Base-by-base conservation (phyloP, 2,329 filamentous ascomycete genomes). In the Phyllachora maydis region DNA sequence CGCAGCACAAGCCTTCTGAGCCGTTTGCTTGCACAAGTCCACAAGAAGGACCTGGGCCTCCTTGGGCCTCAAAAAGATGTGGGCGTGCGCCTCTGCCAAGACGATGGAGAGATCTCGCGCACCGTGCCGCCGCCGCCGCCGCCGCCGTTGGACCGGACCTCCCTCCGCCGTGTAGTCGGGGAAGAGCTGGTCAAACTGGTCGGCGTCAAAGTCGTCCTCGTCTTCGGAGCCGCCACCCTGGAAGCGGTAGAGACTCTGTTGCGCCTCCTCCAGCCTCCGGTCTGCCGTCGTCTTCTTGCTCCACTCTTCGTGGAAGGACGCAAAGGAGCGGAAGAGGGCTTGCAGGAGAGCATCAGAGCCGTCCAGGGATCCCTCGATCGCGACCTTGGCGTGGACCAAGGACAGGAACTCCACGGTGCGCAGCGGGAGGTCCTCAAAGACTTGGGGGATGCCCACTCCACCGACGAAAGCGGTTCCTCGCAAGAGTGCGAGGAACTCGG, bases 231-330 rank as follows among this genome's bases (percentile, higher is more conserved):
- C 72, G 16, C 83, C 85, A n/a, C n/a, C n/a, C 31, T 69, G 67
- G 49, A 88, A 93, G 11, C 70, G 72, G 46, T 91, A 98, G 18
- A 91, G 47, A 31, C 76, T 82, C 4, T 65, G 67, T 30, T 74
- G 77, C 14, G 65, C 61, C 11, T 76, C 72, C 34, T 76, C 69
- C 22, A 76, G 65, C 35, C 71, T 67, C 36, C 79, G 74, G 32
- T 93, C 83, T 11, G 67, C 56, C 25, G 73, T 64, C 3, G 92
- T 62, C 39, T 74, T 73, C 23, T 65, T 61, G 34, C 67, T 77
- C 83, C 85, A 98, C 23, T 82, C 61, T 10, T 67, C 51, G 38
- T 83, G 91, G 37, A 90, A 72, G 10, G 53, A 55, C 24, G 76
- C 65, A 30, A 93, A 68, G 11, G 69, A 59, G 33, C 64, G 59